phyloP scores from a whole-genome alignment of 2,329 filamentous ascomycete species.

The Monosporascus cannonballus region DNA sequence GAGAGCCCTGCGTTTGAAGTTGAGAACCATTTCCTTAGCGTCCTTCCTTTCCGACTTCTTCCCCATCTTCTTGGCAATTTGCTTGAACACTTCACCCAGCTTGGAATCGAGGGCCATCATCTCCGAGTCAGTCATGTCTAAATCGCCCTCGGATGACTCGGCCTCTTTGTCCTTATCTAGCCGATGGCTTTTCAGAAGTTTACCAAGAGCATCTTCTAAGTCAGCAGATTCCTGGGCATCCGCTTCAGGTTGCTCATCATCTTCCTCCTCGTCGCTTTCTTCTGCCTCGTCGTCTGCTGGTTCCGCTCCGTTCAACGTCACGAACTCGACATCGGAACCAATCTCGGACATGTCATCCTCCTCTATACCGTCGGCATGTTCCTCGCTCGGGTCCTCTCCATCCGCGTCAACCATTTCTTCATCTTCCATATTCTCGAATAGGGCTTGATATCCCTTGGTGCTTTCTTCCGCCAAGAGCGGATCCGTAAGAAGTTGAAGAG shows the following conservation, averaged over 20 bases:
- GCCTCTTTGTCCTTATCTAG: conserved; percentile 53
- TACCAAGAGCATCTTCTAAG: conserved; percentile 69
- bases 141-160: conserved; percentile 55
- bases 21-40: conserved; percentile 81
- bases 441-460: conserved; percentile 72
- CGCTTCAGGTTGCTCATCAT: conserved; percentile 29
- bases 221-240: conserved; percentile 40
- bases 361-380: conserved; percentile 32
- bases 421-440: conserved; percentile 70
- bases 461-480: conserved; percentile 76
- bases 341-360: conserved; percentile 34
- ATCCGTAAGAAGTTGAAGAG: conserved; percentile 59
- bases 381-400: conserved; percentile 34
- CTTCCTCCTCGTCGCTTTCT: conserved; percentile 34
- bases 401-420: conserved; percentile 45
- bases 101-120: conserved; percentile 87
- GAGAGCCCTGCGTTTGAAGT: conserved; percentile 91
- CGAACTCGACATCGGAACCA: conserved; percentile 36
- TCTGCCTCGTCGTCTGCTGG: conserved; percentile 30
- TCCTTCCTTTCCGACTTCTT: conserved; percentile 83
- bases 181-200: conserved; percentile 67
- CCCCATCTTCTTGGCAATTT: conserved; percentile 60
- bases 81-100: conserved; percentile 78
- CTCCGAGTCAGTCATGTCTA: conserved; percentile 90
- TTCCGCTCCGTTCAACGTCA: conserved; percentile 32